Conservation (phyloP, 352 stramenopile species). For the Halophytophthora polymorphica region DNA sequence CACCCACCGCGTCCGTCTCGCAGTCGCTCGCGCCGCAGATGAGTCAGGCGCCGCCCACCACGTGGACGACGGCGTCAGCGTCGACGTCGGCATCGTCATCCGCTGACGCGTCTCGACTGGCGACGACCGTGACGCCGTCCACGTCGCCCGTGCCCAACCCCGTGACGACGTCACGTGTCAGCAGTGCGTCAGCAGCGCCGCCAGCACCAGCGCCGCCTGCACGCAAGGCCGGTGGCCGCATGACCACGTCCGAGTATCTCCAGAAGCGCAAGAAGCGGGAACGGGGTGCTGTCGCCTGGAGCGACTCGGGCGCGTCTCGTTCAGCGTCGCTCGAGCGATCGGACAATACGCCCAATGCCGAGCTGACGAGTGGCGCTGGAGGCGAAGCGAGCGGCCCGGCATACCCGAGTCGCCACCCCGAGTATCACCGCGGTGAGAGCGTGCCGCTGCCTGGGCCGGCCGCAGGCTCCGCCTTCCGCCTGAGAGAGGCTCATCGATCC, state of each 20-base stretch:
- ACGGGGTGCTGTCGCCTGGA: conserved; percentile 1
- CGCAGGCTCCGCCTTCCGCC: conserved; percentile 4
- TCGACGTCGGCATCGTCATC: conserved; percentile 7
- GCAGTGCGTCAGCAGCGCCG: neutral
- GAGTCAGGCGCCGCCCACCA: neutral
- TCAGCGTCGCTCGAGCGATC: conserved; percentile 21
- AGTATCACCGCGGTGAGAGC: conserved; percentile 20
- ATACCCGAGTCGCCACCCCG: conserved; percentile 1
- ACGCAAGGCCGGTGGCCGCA: conserved; percentile 9
- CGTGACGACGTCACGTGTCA: neutral
- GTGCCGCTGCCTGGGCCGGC: conserved; percentile 5
- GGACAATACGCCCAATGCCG: conserved; percentile 7
- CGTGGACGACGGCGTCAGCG: neutral
- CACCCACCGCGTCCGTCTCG: neutral
- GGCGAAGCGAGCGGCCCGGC: neutral
- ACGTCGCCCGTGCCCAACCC: conserved; percentile 4
- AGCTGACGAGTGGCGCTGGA: neutral
- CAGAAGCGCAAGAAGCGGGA: conserved; percentile 12
- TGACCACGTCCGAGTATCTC: conserved; percentile 29
- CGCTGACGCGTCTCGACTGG: conserved; percentile 1
- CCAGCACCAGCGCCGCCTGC: neutral
- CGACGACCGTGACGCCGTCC: conserved; percentile 7
- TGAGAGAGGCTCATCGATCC: conserved; percentile 10
- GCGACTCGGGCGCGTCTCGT: conserved; percentile 5
- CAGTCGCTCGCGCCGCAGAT: neutral